Evolutionary conservation across 495 filamentous ascomycete species (phyloP).

Genomic region (Xylaria scruposa): DNA sequence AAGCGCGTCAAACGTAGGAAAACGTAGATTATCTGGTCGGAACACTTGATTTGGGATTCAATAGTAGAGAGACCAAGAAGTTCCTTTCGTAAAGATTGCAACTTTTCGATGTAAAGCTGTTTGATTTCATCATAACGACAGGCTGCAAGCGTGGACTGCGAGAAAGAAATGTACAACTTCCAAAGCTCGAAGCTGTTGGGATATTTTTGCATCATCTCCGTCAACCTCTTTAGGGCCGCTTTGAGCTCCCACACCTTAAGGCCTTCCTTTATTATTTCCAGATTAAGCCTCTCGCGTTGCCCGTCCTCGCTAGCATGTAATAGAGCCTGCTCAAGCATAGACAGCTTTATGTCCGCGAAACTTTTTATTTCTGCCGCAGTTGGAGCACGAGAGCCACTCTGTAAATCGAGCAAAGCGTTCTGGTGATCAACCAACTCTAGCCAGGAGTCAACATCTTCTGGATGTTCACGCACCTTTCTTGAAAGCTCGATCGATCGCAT

Average conservation of each 20-base stretch:
- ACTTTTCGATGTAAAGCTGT: conserved; percentile 60
- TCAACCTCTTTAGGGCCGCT: conserved; percentile 69
- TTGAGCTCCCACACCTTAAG: conserved; percentile 72
- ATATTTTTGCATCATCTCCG: conserved; percentile 62
- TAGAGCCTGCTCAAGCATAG: conserved; percentile 82
- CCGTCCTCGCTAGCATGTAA: conserved; percentile 51
- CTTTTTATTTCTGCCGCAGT: conserved; percentile 68
- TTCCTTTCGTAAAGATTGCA: conserved; percentile 56
- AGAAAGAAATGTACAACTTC: conserved; percentile 76
- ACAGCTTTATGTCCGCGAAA: conserved; percentile 77
- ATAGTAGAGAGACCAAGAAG: conserved; percentile 31
- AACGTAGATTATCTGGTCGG: conserved; percentile 69
- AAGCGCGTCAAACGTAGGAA: conserved; percentile 76
- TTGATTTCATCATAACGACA: conserved; percentile 75
- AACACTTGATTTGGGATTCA: conserved; percentile 39
- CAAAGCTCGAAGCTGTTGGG: conserved; percentile 69
- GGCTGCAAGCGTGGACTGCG: conserved; percentile 68
- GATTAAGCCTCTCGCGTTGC: conserved; percentile 62
- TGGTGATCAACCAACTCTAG: conserved; percentile 78
- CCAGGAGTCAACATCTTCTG: conserved; percentile 75
- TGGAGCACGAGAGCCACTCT: conserved; percentile 47
- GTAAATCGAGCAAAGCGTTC: conserved; percentile 61
- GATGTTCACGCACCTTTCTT: conserved; percentile 64
- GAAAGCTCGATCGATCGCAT: conserved; percentile 64
- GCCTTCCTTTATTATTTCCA: conserved; percentile 76